These are phyloP conservation scores for Podila epigama DNA, from an alignment of 192 early-diverging fungal genomes.

Conservation along the genomic window DNA sequence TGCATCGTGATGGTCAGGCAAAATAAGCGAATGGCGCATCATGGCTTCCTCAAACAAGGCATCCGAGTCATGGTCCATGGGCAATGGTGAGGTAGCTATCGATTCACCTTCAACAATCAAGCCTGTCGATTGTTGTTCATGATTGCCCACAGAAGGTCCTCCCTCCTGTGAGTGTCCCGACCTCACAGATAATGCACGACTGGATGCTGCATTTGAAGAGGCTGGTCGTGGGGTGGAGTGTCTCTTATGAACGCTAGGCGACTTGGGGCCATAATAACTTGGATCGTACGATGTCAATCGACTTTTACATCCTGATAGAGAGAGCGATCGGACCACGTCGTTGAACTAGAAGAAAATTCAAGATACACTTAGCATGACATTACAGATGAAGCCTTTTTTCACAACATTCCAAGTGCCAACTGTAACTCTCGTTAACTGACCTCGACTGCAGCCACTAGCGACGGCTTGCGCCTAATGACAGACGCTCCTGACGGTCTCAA, in stretches of 20 bases:
- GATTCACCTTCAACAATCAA: background rate
- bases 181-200: background rate
- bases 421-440: constrained; percentile 27
- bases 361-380: no score
- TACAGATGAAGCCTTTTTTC: no score
- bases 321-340: constrained; percentile 42
- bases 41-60: constrained; percentile 11
- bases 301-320: constrained; percentile 29
- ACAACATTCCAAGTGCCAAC: constrained; percentile 23
- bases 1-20: constrained; percentile 27
- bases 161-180: background rate
- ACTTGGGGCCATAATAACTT: constrained; percentile 40
- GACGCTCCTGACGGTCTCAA: constrained; percentile 26
- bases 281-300: constrained; percentile 29
- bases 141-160: background rate
- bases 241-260: constrained; percentile 3
- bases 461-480: constrained; percentile 44
- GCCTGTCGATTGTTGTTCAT: background rate
- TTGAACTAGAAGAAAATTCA: constrained; percentile 13
- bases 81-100: constrained; percentile 7
- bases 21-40: constrained; percentile 27
- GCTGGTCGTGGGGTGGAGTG: background rate
- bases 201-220: background rate
- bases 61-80: constrained; percentile 2
- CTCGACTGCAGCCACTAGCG: constrained; percentile 64